Conservation (phyloP, 2,329 filamentous ascomycete genomes). For the Fusarium incarnatum region DNA sequence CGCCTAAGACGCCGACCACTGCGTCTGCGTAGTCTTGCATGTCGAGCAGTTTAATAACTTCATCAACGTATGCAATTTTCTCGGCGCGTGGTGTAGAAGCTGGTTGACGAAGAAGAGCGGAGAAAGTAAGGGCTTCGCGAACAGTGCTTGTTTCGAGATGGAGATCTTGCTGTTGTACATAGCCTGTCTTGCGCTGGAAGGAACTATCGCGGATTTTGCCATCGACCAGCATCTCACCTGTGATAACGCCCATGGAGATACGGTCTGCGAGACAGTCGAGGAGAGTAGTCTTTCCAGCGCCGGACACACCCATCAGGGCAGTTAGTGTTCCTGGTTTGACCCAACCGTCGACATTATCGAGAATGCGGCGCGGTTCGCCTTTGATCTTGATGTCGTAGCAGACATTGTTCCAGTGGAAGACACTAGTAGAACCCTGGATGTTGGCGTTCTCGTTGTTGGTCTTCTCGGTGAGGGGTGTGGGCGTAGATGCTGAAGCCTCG, state of each 20-base stretch:
- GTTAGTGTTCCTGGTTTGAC: slow-evolving; percentile 80
- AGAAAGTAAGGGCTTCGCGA: slow-evolving; percentile 56
- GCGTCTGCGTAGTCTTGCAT: slow-evolving; percentile 68
- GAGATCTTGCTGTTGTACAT: slow-evolving; percentile 76
- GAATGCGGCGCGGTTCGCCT: slow-evolving; percentile 73
- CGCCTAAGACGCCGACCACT: slow-evolving; percentile 60
- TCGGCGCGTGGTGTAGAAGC: slow-evolving; percentile 57
- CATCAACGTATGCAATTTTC: slow-evolving; percentile 65
- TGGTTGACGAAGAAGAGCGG: slow-evolving; percentile 60
- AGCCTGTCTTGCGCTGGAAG: slow-evolving; percentile 78
- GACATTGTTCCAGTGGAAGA: slow-evolving; percentile 79
- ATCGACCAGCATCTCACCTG: slow-evolving; percentile 77
- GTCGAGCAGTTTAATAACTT: slow-evolving; percentile 65
- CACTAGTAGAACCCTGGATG: slow-evolving; percentile 45
- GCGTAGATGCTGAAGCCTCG: slow-evolving; percentile 37
- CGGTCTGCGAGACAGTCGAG: slow-evolving; percentile 73
- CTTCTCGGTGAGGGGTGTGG: slow-evolving; percentile 40
- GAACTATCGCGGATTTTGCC: slow-evolving; percentile 73
- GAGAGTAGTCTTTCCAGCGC: slow-evolving; percentile 73
- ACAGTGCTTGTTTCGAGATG: slow-evolving; percentile 59
- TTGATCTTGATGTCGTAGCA: slow-evolving; percentile 79
- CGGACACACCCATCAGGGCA: slow-evolving; percentile 70
- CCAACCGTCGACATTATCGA: slow-evolving; percentile 79
- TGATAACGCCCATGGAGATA: slow-evolving; percentile 78
- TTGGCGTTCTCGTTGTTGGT: slow-evolving; percentile 13